Conservation (phyloP, 2,329 filamentous ascomycete species). For the Orbilia oligospora region DNA sequence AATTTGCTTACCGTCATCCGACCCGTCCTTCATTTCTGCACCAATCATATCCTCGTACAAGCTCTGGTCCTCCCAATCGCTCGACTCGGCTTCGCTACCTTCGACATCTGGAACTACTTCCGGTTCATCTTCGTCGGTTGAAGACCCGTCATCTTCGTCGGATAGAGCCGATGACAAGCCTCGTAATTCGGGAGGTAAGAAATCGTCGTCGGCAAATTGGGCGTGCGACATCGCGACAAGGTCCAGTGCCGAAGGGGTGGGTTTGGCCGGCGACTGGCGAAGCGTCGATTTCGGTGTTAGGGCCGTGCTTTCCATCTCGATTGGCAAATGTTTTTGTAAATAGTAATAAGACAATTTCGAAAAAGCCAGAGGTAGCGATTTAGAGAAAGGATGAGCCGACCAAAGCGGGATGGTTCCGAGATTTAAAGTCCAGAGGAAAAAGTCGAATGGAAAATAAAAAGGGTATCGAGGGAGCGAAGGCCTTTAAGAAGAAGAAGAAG, state of each 20-base stretch:
- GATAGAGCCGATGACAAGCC: constrained; percentile 42
- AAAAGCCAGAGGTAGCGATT: constrained; percentile 9
- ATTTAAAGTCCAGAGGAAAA: background rate
- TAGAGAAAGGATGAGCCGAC: constrained; percentile 50
- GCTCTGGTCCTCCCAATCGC: constrained; percentile 76
- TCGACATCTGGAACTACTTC: constrained; percentile 60
- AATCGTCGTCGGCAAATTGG: constrained; percentile 65
- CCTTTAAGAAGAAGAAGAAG: no score
- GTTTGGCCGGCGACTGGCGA: constrained; percentile 57
- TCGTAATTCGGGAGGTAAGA: constrained; percentile 64
- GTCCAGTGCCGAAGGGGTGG: constrained; percentile 63
- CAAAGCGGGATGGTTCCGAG: constrained; percentile 42
- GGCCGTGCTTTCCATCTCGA: constrained; percentile 58
- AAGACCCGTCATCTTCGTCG: constrained; percentile 62
- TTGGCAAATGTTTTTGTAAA: background rate
- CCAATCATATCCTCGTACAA: constrained; percentile 76
- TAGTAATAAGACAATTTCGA: no score
- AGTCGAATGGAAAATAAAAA: background rate
- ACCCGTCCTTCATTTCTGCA: constrained; percentile 71
- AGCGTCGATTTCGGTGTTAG: constrained; percentile 60
- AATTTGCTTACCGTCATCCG: constrained; percentile 69
- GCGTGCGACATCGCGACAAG: constrained; percentile 60
- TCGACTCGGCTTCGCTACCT: constrained; percentile 64
- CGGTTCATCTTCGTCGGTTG: constrained; percentile 66
- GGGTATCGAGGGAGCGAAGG: constrained; percentile 40